Evolutionary conservation across 192 early-diverging fungal genomes (phyloP).

Genomic region (Coemansia sp.): DNA sequence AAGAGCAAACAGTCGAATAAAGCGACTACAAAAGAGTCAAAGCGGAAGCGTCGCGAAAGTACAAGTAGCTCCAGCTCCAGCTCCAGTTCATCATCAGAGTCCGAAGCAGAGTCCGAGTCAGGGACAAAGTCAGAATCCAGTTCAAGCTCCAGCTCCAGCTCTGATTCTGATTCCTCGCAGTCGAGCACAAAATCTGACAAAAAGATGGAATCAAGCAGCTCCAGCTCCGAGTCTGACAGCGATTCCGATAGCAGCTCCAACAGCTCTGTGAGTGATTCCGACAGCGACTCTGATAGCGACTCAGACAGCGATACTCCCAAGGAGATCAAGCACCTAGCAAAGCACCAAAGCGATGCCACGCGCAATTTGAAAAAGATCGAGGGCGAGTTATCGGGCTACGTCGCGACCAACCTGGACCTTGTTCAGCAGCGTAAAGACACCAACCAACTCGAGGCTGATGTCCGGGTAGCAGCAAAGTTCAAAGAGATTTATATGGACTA

Average conservation of each 20-base stretch:
- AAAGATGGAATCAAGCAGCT: constrained; percentile 3
- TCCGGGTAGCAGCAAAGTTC: constrained; percentile 25
- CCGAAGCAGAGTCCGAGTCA: neutral
- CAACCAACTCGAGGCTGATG: constrained; percentile 10
- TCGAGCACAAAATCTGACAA: constrained; percentile 5
- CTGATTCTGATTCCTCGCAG: neutral
- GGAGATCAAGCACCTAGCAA: constrained; percentile 13
- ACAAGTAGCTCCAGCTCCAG: constrained; percentile 13
- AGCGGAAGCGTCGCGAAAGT: constrained; percentile 10
- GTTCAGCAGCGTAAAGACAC: constrained; percentile 11
- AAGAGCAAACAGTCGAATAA: constrained; percentile 13
- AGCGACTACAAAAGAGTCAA: constrained; percentile 16
- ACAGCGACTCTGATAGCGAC: constrained; percentile 12
- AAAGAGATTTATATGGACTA: constrained; percentile 54
- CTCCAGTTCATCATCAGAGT: constrained; percentile 3
- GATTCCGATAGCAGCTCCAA: constrained; percentile 5
- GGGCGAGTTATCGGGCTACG: constrained; percentile 15
- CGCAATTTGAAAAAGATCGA: constrained; percentile 10
- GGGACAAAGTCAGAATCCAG: neutral
- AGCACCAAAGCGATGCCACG: constrained; percentile 18
- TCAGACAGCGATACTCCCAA: constrained; percentile 9
- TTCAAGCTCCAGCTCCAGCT: neutral
- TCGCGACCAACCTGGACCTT: constrained; percentile 45
- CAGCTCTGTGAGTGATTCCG: constrained; percentile 3
- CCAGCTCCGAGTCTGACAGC: constrained; percentile 11